Conservation (phyloP, 495 filamentous ascomycete genomes). For the Podospora fimiseda region DNA sequence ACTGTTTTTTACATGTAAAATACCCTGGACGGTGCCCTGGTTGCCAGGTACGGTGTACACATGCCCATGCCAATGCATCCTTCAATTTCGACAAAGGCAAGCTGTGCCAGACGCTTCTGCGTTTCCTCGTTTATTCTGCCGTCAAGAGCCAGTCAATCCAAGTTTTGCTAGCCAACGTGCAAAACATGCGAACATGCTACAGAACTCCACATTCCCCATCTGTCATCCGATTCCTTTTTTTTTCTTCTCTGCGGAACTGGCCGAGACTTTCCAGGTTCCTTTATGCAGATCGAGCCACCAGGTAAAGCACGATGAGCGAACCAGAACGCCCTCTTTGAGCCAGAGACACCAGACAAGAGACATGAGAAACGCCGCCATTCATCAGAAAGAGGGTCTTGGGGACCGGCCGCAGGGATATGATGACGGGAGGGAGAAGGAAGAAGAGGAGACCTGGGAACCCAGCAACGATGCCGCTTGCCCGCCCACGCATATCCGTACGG, state of each 20-base stretch:
- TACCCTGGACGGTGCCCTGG: slow-evolving; percentile 8
- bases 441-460: not conserved
- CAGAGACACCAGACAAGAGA: not conserved
- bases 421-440: not conserved
- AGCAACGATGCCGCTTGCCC: not conserved
- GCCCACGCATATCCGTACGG: not conserved
- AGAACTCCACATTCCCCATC: not conserved
- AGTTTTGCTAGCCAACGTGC: slow-evolving; percentile 7
- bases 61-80: too few species aligned
- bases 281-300: too few species aligned
- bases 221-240: not conserved
- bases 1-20: slow-evolving; percentile 22
- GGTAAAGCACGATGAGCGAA: slow-evolving; percentile 1
- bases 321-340: not conserved
- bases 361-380: slow-evolving; percentile 2
- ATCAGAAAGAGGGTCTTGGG: too few species aligned
- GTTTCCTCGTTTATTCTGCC: not conserved
- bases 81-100: slow-evolving; percentile 19
- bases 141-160: slow-evolving; percentile 13
- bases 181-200: not conserved
- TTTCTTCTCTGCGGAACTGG: slow-evolving; percentile 1
- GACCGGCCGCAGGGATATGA: not conserved
- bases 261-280: slow-evolving; percentile 1
- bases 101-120: not conserved
- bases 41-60: too few species aligned